These are phyloP conservation scores for Metroxylon sagu DNA, from an alignment of 176 grass and related monocot genomes.

Conservation along the genomic window DNA sequence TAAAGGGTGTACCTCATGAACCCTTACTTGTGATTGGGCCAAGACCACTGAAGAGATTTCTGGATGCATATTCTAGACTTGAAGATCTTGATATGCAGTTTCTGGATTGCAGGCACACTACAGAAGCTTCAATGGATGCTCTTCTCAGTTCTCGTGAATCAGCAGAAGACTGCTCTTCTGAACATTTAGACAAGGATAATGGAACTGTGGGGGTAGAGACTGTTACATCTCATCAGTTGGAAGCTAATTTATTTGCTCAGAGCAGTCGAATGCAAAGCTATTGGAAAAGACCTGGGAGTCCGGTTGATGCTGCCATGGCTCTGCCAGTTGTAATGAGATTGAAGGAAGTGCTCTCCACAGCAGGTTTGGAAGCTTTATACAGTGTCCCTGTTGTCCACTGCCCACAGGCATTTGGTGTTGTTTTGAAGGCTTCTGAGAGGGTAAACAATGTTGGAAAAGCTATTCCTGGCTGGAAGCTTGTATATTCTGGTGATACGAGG, in stretches of 20 bases:
- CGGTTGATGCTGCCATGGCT: conserved; percentile 29
- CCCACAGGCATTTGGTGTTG: conserved; percentile 82
- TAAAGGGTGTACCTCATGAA: conserved; percentile 43
- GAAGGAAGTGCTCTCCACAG: conserved; percentile 49
- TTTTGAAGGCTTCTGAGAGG: conserved; percentile 47
- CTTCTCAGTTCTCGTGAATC: conserved; percentile 24
- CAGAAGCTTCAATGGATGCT: conserved; percentile 38
- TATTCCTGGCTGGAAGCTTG: conserved; percentile 82
- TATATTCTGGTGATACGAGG: conserved; percentile 88
- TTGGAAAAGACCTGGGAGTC: conserved; percentile 56
- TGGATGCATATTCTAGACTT: conserved; percentile 79
- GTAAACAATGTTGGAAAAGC: conserved; percentile 34
- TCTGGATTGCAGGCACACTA: conserved; percentile 85
- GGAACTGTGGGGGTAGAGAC: not conserved
- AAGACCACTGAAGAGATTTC: conserved; percentile 80
- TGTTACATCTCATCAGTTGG: conserved; percentile 16
- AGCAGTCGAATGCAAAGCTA: conserved; percentile 86
- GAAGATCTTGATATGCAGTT: conserved; percentile 97
- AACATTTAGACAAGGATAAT: not conserved
- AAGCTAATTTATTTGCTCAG: conserved; percentile 53
- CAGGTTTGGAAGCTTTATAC: conserved; percentile 60
- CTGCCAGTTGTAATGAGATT: conserved; percentile 37
- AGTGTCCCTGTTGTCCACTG: conserved; percentile 87
- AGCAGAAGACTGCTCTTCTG: not conserved
- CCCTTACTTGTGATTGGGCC: conserved; percentile 89